phyloP scores from a whole-genome alignment of 1,284 basidiomycete genomes.

The Austroboletus novae-zelandiae region DNA sequence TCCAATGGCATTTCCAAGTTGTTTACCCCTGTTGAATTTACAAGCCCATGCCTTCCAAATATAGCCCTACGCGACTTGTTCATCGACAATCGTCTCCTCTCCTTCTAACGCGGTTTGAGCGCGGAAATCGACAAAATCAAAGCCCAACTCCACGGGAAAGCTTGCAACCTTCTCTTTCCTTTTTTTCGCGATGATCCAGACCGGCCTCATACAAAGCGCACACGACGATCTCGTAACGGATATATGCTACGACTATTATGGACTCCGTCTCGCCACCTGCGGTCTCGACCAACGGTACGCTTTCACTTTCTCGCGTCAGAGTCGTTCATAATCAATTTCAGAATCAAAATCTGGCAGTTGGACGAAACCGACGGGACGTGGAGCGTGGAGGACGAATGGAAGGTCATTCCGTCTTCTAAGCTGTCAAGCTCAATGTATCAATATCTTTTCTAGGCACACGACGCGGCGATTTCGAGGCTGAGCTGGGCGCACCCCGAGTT shows the following conservation, averaged over 20 bases:
- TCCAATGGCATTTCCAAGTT: constrained; percentile 1
- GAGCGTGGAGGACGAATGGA: constrained; percentile 84
- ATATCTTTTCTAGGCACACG: constrained; percentile 66
- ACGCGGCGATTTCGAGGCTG: constrained; percentile 80
- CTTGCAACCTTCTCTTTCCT: not conserved
- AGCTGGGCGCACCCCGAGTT: constrained; percentile 90
- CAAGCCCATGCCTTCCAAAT: constrained; percentile 16
- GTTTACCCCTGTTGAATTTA: constrained; percentile 18
- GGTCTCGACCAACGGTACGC: constrained; percentile 74
- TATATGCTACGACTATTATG: constrained; percentile 87
- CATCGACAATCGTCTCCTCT: not conserved
- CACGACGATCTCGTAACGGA: constrained; percentile 82
- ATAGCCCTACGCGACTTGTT: constrained; percentile 2
- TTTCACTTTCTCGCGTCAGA: constrained; percentile 5
- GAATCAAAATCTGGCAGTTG: constrained; percentile 81
- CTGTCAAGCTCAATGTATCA: not conserved
- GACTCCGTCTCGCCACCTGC: constrained; percentile 73
- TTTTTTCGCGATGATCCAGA: constrained; percentile 59
- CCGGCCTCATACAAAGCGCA: constrained; percentile 67
- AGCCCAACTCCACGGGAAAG: not conserved
- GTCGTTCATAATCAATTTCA: constrained; percentile 6
- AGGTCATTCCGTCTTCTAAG: constrained; percentile 47
- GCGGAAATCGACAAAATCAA: not conserved
- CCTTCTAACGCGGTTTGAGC: not conserved
- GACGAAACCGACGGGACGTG: constrained; percentile 70